A percentile compares a stretch with the other conserved stretches of the same genome.
Conservation (phyloP, 1,139 yeast genomes). For the Arxiozyma telluris region DNA sequence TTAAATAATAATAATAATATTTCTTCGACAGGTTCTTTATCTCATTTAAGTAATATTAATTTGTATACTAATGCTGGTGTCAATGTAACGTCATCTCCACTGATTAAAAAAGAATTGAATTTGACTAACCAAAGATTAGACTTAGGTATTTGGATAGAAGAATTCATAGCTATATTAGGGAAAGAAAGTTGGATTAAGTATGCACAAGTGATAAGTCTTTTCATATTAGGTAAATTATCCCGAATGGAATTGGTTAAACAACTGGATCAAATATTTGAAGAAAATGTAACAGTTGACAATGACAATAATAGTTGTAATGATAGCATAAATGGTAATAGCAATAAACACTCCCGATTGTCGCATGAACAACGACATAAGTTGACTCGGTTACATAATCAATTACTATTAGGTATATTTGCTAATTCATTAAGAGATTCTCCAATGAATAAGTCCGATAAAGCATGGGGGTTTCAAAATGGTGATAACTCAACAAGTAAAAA, state of each 20-base stretch:
- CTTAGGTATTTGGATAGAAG: slow-evolving; percentile 61
- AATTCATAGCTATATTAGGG: slow-evolving; percentile 65
- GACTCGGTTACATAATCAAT: slow-evolving; percentile 62
- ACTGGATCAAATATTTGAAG: slow-evolving; percentile 20
- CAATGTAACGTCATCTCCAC: not conserved
- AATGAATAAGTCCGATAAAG: slow-evolving; percentile 23
- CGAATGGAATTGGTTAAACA: slow-evolving; percentile 50
- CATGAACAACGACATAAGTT: slow-evolving; percentile 11
- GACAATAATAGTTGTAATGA: not conserved
- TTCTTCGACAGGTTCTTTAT: not conserved
- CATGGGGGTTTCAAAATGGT: slow-evolving; percentile 30
- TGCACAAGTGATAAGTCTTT: slow-evolving; percentile 68
- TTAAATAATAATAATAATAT: not conserved
- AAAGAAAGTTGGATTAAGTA: slow-evolving; percentile 71
- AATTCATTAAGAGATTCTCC: slow-evolving; percentile 58
- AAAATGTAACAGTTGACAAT: slow-evolving; percentile 3
- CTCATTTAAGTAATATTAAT: not conserved
- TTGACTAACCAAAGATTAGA: slow-evolving; percentile 45
- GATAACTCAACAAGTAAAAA: slow-evolving; percentile 16
- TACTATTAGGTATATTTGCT: slow-evolving; percentile 71
- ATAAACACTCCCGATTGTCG: slow-evolving; percentile 1
- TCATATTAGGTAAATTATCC: slow-evolving; percentile 71
- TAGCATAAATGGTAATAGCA: not conserved
- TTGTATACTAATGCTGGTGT: not conserved
- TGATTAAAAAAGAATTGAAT: slow-evolving; percentile 1